Percentiles rank a stretch among this genome's conserved stretches.
Conservation (phyloP, 2,329 filamentous ascomycete genomes). For the Paecilomyces fulvus region DNA sequence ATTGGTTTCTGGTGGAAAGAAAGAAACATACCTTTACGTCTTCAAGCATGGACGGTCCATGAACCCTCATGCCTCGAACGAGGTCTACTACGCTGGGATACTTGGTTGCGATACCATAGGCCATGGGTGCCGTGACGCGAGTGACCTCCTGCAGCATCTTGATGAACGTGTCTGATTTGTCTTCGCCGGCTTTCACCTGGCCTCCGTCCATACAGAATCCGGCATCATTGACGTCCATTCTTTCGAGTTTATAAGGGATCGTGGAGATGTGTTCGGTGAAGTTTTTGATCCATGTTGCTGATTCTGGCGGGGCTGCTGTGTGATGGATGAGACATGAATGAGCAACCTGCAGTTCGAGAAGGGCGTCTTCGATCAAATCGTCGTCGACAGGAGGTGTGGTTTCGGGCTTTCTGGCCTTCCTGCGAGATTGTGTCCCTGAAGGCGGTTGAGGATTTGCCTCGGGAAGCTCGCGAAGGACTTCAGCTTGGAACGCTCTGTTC, state of each 20-base stretch:
- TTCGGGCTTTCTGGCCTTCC: conserved; percentile 34
- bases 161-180: conserved; percentile 57
- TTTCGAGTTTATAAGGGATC: conserved; percentile 56
- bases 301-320: conserved; percentile 51
- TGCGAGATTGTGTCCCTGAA: conserved; percentile 15
- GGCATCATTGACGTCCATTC: conserved; percentile 40
- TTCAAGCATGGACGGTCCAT: conserved; percentile 56
- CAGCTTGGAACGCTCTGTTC: conserved; percentile 59
- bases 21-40: conserved; percentile 39
- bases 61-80: conserved; percentile 48
- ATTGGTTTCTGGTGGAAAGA: not conserved
- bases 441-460: conserved; percentile 24
- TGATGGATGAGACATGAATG: conserved; percentile 64
- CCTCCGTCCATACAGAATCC: conserved; percentile 72
- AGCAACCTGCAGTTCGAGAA: conserved; percentile 60
- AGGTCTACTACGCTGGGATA: conserved; percentile 53
- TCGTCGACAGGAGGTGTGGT: conserved; percentile 52
- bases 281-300: conserved; percentile 61
- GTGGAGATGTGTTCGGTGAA: conserved; percentile 75
- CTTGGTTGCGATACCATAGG: conserved; percentile 57
- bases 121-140: conserved; percentile 63
- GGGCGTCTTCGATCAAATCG: conserved; percentile 60
- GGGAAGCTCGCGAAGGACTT: conserved; percentile 46
- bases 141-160: conserved; percentile 69
- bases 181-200: conserved; percentile 63